Evolutionary conservation across 805 yeast genomes (phyloP), one percentile per base, ranked within the genome.

Genomic region (Candida wancherniae): DNA sequence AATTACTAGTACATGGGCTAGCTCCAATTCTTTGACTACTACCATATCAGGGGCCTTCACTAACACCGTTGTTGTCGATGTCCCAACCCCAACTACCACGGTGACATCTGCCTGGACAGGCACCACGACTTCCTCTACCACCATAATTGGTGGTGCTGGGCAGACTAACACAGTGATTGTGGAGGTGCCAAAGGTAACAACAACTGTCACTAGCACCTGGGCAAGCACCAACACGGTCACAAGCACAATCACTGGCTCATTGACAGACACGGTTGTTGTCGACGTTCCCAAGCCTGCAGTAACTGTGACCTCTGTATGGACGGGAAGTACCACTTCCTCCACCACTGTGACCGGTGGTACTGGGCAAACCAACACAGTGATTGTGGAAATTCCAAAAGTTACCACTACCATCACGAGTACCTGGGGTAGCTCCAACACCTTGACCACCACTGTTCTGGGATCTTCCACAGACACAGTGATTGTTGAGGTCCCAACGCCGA

Each of bases 201-300:
- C 22, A 2, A 49, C 51, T 1, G 26, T 22, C 6, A 46, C 53
- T 1, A 16, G 24, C 16, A 40, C 51, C 6, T 45, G 43, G 39
- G 24, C 28, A 3, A 30, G 32, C 15, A 22, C 46, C 4, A 33
- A 44, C 14, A 35, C 38, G 7, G 23, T 28, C 3, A 20, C 26
- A 9, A 16, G 24, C 6, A 53, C 57, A 3, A 22, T 17, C n/a
- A 36, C 51, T 7, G 47, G 40, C 9, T 17, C 9, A 7, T 6
- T 9, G 9, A 50, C 54, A 15, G 49, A 38, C 3, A 48, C 55
- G 2, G 50, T 48, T 3, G 34, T 36, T 7, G 41, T 48, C 4
- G 26, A 29, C 4, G 31, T 34, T 8, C 37, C 40, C 4, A 20
- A 24, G 12, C 17, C 33, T 12, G 24, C 42, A 8, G 13, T 16